phyloP scores from a whole-genome alignment of 2,329 filamentous ascomycete genomes.

The Aspergillus arachidicola region DNA sequence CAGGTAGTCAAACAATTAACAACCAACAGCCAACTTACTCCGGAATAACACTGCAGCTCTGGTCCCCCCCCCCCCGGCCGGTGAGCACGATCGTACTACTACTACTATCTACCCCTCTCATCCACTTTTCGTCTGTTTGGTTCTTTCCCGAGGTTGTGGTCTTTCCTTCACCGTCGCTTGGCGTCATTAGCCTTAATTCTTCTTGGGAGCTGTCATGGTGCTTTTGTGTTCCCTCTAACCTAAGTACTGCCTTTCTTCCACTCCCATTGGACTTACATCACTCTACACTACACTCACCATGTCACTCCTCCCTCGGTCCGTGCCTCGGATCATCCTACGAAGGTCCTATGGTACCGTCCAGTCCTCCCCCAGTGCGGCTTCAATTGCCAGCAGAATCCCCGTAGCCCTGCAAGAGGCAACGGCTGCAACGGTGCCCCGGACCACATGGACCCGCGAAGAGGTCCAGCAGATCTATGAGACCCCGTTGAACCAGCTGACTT shows the following conservation, averaged over 20 bases:
- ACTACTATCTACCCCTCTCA: neutral
- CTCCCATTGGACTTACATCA: neutral
- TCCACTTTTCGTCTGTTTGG: neutral
- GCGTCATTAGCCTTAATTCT: neutral
- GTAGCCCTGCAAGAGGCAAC: conserved; percentile 39
- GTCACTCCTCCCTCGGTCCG: conserved; percentile 33
- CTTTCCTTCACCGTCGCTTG: neutral
- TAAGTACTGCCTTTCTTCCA: neutral
- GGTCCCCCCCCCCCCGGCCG: neutral
- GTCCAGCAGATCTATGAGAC: conserved; percentile 80
- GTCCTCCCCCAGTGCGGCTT: conserved; percentile 32
- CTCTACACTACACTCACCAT: conserved; percentile 18
- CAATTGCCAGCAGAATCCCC: conserved; percentile 35
- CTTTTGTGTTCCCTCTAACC: neutral
- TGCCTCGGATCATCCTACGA: conserved; percentile 31
- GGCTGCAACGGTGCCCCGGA: conserved; percentile 55
- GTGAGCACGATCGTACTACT: neutral
- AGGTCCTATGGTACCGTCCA: conserved; percentile 46
- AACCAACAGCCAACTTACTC: neutral
- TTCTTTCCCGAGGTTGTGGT: neutral
- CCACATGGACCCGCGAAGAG: conserved; percentile 79
- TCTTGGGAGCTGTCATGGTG: neutral
- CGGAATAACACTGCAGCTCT: neutral
- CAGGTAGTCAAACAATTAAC: neutral
- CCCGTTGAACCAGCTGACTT: conserved; percentile 76